Evolutionary conservation across 2,329 filamentous ascomycete species (phyloP).

Genomic region (Emergomyces africanus): DNA sequence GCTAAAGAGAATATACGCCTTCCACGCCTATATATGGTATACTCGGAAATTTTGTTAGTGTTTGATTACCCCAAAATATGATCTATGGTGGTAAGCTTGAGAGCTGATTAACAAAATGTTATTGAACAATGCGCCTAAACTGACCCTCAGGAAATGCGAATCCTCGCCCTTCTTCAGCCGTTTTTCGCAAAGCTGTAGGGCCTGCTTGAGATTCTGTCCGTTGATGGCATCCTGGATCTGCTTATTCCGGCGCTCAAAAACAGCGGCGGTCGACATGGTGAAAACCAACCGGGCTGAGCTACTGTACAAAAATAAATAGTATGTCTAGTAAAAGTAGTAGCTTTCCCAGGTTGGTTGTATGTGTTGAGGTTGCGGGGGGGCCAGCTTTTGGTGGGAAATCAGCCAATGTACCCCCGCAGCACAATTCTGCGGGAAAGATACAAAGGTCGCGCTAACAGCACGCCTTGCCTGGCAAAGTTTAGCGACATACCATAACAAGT

Average conservation of each 20-base stretch:
- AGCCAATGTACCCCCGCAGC: neutral
- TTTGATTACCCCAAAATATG: neutral
- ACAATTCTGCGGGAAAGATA: neutral
- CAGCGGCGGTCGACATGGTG: conserved; percentile 25
- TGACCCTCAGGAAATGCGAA: conserved; percentile 28
- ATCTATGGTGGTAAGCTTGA: neutral
- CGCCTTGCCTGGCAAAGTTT: neutral
- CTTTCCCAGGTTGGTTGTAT: neutral
- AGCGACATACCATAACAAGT: neutral
- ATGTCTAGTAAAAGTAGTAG: too few species aligned
- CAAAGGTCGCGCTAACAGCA: neutral
- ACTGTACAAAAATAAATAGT: too few species aligned
- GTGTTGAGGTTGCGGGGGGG: conserved; percentile 10
- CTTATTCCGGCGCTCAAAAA: conserved; percentile 34
- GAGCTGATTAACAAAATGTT: neutral
- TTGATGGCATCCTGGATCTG: conserved; percentile 39
- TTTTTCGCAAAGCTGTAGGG: conserved; percentile 37
- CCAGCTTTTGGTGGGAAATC: neutral
- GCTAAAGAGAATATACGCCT: conserved; percentile 28
- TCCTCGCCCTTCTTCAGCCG: conserved; percentile 44
- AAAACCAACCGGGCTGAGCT: neutral
- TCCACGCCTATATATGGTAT: conserved; percentile 25
- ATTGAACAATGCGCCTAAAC: conserved; percentile 4
- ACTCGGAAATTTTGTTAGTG: neutral
- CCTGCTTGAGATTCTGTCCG: conserved; percentile 36